A percentile compares a stretch with the other conserved stretches of the same genome.
Conservation (phyloP, 148 eudicot species). For the Amaranthus hypochondriacus region DNA sequence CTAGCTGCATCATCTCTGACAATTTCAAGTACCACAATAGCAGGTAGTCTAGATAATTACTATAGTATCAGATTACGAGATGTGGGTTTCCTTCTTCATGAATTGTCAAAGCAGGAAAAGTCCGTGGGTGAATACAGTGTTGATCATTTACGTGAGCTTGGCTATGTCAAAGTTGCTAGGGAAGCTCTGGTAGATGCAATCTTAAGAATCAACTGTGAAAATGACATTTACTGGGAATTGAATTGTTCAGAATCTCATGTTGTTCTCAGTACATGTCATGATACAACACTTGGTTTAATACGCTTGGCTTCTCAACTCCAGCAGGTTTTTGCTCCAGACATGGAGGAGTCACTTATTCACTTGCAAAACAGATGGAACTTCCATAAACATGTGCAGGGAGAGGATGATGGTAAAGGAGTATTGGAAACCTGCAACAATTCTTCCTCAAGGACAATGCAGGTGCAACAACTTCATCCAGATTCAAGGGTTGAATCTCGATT, state of each 20-base stretch:
- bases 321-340: constrained; percentile 86
- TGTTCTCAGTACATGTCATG: constrained; percentile 77
- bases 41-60: constrained; percentile 34
- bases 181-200: constrained; percentile 56
- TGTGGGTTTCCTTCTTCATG: constrained; percentile 70
- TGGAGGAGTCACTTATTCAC: constrained; percentile 72
- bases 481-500: constrained; percentile 29
- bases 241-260: constrained; percentile 60
- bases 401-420: constrained; percentile 24
- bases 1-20: constrained; percentile 75
- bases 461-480: constrained; percentile 35
- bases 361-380: constrained; percentile 89
- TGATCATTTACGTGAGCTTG: constrained; percentile 46
- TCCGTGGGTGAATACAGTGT: constrained; percentile 43
- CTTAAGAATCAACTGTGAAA: constrained; percentile 44
- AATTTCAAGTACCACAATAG: constrained; percentile 40
- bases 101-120: constrained; percentile 29
- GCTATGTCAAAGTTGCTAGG: constrained; percentile 78
- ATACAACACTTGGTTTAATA: constrained; percentile 63
- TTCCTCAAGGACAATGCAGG: constrained; percentile 37
- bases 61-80: constrained; percentile 65
- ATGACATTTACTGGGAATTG: constrained; percentile 66
- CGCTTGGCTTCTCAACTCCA: constrained; percentile 76
- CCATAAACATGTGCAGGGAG: constrained; percentile 47
- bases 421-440: constrained; percentile 20